These are phyloP conservation scores for Hysterium pulicare DNA, from an alignment of 2,329 filamentous ascomycete species.

Conservation along the genomic window DNA sequence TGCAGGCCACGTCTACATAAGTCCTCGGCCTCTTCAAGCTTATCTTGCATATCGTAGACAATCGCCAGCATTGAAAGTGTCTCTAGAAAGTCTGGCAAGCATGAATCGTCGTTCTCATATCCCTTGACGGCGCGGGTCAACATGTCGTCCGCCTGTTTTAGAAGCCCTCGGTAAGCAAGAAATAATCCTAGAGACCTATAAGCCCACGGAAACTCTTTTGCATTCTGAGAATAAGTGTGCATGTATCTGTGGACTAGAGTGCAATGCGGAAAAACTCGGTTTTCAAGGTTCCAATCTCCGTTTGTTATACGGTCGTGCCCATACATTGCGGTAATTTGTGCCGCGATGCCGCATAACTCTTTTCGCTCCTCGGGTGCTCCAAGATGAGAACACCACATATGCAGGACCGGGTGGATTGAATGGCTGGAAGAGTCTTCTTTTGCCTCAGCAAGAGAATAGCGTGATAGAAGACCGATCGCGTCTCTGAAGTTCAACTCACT, in stretches of 20 bases:
- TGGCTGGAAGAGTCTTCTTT: constrained; percentile 12
- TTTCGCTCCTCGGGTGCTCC: constrained; percentile 8
- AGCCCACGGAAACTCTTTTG: background rate
- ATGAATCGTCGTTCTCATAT: no score
- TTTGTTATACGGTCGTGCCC: constrained; percentile 8
- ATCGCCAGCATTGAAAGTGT: no score
- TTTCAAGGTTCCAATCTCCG: constrained; percentile 3
- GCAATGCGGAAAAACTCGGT: constrained; percentile 4
- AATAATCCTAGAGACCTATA: constrained; percentile 8
- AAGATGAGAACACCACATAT: constrained; percentile 13
- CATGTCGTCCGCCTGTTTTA: constrained; percentile 1
- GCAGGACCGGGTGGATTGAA: constrained; percentile 17
- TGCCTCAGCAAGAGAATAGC: constrained; percentile 22
- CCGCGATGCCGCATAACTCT: constrained; percentile 10
- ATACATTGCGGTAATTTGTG: constrained; percentile 12
- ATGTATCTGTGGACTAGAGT: constrained; percentile 7
- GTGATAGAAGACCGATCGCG: constrained; percentile 18
- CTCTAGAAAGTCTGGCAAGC: no score
- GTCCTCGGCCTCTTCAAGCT: no score
- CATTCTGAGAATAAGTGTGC: background rate
- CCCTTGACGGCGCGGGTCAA: no score
- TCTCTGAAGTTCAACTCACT: constrained; percentile 15
- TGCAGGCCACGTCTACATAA: background rate
- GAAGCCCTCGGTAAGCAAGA: background rate
- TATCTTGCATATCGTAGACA: no score